These are phyloP conservation scores for Edaphochlamys debaryana DNA, from an alignment of 139 green algal genomes.

Conservation along the genomic window DNA sequence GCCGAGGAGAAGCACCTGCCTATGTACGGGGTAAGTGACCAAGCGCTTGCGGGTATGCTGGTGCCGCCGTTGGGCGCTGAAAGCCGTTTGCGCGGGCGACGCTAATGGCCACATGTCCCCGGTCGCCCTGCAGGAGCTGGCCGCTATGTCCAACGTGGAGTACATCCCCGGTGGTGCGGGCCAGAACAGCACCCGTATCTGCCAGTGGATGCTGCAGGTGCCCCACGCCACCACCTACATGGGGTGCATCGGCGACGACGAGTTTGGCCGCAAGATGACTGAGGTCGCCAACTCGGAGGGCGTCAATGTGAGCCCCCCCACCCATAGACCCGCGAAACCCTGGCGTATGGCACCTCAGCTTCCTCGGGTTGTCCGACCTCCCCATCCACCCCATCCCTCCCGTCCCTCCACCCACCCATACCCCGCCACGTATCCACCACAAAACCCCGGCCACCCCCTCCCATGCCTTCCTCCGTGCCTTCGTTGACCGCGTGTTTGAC, in stretches of 20 bases:
- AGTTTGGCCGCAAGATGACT: constrained; percentile 88
- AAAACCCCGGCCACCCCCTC: not conserved
- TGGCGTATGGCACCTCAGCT: too few relatives aligned
- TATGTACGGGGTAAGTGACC: constrained; percentile 82
- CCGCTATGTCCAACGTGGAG: constrained; percentile 81
- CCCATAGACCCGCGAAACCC: too few relatives aligned
- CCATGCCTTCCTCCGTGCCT: too few relatives aligned
- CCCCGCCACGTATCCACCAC: too few relatives aligned
- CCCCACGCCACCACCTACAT: constrained; percentile 91
- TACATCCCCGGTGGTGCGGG: constrained; percentile 98
- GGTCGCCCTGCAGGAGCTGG: constrained; percentile 78
- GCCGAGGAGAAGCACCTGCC: constrained; percentile 97
- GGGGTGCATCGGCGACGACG: constrained; percentile 96
- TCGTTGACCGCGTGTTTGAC: too few relatives aligned
- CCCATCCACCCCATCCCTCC: too few relatives aligned
- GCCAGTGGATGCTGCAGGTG: constrained; percentile 97
- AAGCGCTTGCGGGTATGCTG: too few relatives aligned
- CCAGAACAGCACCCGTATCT: constrained; percentile 97
- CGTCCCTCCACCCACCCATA: too few relatives aligned
- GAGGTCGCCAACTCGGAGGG: constrained; percentile 78
- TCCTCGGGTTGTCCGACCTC: too few relatives aligned
- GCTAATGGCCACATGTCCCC: not conserved
- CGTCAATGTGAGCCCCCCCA: constrained; percentile 69
- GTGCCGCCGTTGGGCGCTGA: too few relatives aligned
- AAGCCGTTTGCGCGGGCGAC: too few relatives aligned